Evolutionary conservation across 306 rosid genomes (phyloP).

Genomic region (Citrullus colocynthis): DNA sequence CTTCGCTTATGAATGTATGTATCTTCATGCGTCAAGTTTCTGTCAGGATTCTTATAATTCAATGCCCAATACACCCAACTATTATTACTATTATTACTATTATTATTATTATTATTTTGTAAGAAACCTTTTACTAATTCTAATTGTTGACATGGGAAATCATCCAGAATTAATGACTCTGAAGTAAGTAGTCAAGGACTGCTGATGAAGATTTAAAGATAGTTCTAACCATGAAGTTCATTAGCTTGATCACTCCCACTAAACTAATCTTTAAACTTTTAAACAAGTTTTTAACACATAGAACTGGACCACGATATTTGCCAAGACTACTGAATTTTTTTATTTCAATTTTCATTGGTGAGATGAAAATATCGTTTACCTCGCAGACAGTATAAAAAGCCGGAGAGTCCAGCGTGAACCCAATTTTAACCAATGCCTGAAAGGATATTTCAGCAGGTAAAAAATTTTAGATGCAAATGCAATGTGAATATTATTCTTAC

Average conservation of each 20-base stretch:
- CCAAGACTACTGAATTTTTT: background rate
- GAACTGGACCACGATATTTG: background rate
- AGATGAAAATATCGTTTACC: slow-evolving; percentile 30
- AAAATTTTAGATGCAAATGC: background rate
- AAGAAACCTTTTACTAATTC: no score
- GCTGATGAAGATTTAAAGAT: background rate
- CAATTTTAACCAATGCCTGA: slow-evolving; percentile 71
- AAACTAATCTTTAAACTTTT: background rate
- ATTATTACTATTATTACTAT: no score
- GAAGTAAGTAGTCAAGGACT: background rate
- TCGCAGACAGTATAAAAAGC: slow-evolving; percentile 78
- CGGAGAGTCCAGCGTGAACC: slow-evolving; percentile 80
- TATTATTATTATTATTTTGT: no score
- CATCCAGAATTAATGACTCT: background rate
- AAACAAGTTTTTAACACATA: background rate
- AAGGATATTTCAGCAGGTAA: slow-evolving; percentile 17
- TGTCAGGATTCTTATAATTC: background rate
- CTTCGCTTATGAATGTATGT: background rate
- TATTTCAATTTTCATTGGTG: background rate
- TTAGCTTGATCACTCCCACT: background rate
- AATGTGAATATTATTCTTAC: background rate
- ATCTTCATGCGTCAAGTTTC: background rate
- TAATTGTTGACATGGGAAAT: background rate
- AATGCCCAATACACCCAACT: background rate
- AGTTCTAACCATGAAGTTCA: background rate